phyloP scores from a whole-genome alignment of 2,329 filamentous ascomycete species.

The Colletotrichum paranaense region DNA sequence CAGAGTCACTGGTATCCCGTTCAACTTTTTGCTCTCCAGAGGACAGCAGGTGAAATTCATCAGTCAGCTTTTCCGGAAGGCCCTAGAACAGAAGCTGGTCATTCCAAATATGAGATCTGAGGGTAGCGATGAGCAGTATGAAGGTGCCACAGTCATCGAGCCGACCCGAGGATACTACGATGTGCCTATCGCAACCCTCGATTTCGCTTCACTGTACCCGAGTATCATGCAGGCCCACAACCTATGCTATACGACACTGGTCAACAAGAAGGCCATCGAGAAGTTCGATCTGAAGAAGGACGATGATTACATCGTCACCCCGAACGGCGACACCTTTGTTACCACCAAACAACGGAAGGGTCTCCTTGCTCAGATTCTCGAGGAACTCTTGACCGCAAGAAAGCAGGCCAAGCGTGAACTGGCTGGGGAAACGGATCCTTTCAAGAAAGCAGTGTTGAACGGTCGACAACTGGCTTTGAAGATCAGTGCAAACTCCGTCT shows the following conservation, averaged over 20 bases:
- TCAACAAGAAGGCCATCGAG: conserved; percentile 83
- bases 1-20: conserved; percentile 97
- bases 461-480: conserved; percentile 97
- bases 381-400: conserved; percentile 90
- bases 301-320: conserved; percentile 96
- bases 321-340: conserved; percentile 93
- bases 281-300: conserved; percentile 83
- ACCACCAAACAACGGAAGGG: conserved; percentile 92
- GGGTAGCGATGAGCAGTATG: conserved; percentile 86
- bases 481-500: conserved; percentile 96
- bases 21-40: conserved; percentile 91
- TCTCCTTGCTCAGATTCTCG: conserved; percentile 92
- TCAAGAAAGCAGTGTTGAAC: conserved; percentile 98
- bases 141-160: conserved; percentile 98
- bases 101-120: conserved; percentile 87
- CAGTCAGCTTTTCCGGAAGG: conserved; percentile 96
- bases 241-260: conserved; percentile 93
- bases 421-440: conserved; percentile 88
- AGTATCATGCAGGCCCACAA: conserved; percentile 99
- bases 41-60: conserved; percentile 98
- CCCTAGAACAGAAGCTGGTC: conserved; percentile 90
- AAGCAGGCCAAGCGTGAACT: conserved; percentile 95
- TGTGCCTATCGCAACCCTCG: conserved; percentile 93
- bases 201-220: conserved; percentile 98
- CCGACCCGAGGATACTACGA: conserved; percentile 94